A percentile compares a stretch with the other conserved stretches of the same genome.
phyloP scores from a whole-genome alignment of 2,329 filamentous ascomycete species.

The Fusarium decemcellulare region DNA sequence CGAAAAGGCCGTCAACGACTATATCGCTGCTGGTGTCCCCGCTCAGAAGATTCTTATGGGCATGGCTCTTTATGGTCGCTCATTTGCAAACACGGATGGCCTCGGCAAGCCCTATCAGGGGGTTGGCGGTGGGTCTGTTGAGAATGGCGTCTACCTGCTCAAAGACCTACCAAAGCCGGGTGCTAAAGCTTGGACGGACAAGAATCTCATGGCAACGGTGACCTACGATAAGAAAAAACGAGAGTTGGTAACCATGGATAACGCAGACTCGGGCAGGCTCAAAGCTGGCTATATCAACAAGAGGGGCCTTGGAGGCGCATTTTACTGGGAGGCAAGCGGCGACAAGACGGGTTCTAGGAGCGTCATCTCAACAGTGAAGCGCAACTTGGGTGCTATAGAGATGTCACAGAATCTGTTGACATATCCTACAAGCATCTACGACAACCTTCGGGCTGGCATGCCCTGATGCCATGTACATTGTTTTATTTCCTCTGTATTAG shows the following conservation, averaged over 20 bases:
- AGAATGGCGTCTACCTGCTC: conserved; percentile 80
- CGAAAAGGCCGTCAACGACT: conserved; percentile 71
- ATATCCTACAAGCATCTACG: conserved; percentile 71
- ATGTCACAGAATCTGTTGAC: conserved; percentile 64
- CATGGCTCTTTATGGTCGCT: conserved; percentile 85
- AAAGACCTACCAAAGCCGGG: conserved; percentile 76
- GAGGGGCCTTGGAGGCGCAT: conserved; percentile 77
- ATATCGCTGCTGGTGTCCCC: conserved; percentile 67
- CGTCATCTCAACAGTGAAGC: conserved; percentile 69
- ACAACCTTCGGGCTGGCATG: conserved; percentile 65
- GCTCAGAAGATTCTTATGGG: conserved; percentile 79
- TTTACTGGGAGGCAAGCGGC: conserved; percentile 88
- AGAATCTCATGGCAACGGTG: conserved; percentile 74
- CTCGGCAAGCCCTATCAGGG: conserved; percentile 75
- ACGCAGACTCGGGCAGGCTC: conserved; percentile 65
- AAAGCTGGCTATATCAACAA: conserved; percentile 77
- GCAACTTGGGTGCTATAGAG: conserved; percentile 64
- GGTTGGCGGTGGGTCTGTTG: conserved; percentile 69
- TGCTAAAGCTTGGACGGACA: conserved; percentile 70
- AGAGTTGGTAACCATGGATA: conserved; percentile 81
- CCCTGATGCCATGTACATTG: conserved; percentile 21
- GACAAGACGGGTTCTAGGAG: conserved; percentile 70
- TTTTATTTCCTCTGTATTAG: conserved; percentile 12
- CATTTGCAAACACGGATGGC: conserved; percentile 78
- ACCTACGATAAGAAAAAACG: conserved; percentile 73